Evolutionary conservation across 2,329 filamentous ascomycete genomes (phyloP), one percentile per base, ranked within the genome.

Genomic region (Dactylellina leptospora): DNA sequence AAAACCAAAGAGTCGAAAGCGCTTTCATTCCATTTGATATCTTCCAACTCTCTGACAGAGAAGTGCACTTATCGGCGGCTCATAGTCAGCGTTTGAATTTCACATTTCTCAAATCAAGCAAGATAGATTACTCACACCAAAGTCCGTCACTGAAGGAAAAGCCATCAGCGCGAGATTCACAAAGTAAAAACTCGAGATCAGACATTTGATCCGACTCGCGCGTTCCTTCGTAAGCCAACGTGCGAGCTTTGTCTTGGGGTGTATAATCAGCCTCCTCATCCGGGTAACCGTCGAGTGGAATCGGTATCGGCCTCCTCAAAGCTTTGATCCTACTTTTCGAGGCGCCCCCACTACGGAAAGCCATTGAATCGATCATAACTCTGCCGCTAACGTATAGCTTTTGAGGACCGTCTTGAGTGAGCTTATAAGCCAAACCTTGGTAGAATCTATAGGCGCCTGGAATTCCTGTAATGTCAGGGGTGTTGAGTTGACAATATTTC

Each of bases 351-450:
- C 91, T 86, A 8, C 91, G 87, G 80, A 96, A 92, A 42, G 90
- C 90, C 2, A 87, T 87, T 0, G 91, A 87, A 77, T 96, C 93
- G 22, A 96, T 83, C 92, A 96, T 96, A 74, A 96, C 85, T 28
- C 92, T 87, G n/a, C 92, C 90, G 73, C 92, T 91, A 78, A 96
- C 89, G 77, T 92, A 92, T 80, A 96, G 88, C 79, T 92, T 93
- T 78, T 90, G 81, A 13, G 90, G 82, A 68, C 84, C 82, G 76
- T 88, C 88, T 82, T 91, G 91, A 5, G 10, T 18, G 1, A 27
- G n/a, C 11, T 18, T 16, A n/a, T 45, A 96, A 0, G 90, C 92
- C 81, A 96, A 87, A 2, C 93, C 92, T 55, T 92, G 88, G 79
- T 93, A 90, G 77, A 20, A 1, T 36, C 40, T 45, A 23, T 44